Base-by-base conservation (phyloP, 176 grass and related monocot species). In the Oryza longistaminata region DNA sequence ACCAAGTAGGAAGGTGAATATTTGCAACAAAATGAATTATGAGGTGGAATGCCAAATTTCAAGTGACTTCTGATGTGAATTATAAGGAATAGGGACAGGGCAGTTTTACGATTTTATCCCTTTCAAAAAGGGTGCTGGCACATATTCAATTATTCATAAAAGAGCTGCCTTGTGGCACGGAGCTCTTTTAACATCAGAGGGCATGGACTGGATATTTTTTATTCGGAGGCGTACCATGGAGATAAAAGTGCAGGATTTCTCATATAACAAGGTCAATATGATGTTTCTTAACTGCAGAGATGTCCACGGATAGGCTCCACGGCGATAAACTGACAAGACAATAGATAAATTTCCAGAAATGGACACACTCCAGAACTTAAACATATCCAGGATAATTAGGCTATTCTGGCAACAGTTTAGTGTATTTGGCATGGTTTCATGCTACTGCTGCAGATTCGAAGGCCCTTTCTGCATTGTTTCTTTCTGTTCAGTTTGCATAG, bases 401-500 rank as follows among this genome's bases (percentile, higher is more conserved):
- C 35, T 64, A 21, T 73, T 66, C 42, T 49, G 42, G 17, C 39
- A 6, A n/a, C 13, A 49, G 27, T 17, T 66, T 6, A 17, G 26
- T 11, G 27, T 83, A 46, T 33, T 2, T 11, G 48, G 75, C 60
- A 61, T 61, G 74, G 24, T 79, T 71, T 85, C 81, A 76, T 70
- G 62, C 11, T 29, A 79, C 24, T 86, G 83, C 74, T 78, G 68
- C 19, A 35, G 78, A 76, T 83, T 88, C 34, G 78, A 76, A 35
- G 77, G 77, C 74, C 78, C 87, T 76, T 85, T 89, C 75, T 88
- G 93, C 85, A 92, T 88, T 68, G 85, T 70, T 42, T 94, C 90
- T 58, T 90, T 92, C 68, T 75, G 88, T 42, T 94, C 95, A 27
- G 92, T 90, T 77, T 86, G 90, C 81, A 92, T 85, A 31, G 88